Conservation (phyloP, 768 basidiomycete genomes). For the Boletus sp. region DNA sequence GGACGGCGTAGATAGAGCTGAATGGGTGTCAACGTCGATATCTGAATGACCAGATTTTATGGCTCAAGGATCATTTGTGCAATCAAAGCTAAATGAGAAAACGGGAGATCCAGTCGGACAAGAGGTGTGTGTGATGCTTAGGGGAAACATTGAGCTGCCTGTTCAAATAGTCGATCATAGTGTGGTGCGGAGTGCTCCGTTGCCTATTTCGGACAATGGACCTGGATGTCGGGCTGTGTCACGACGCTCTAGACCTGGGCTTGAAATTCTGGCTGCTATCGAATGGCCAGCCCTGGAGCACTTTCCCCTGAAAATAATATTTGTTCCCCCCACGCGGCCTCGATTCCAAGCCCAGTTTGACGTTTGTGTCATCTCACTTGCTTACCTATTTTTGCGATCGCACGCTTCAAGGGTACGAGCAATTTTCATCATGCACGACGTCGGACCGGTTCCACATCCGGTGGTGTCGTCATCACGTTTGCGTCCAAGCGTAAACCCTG, state of each 20-base stretch:
- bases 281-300: background rate
- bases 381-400: background rate
- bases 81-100: background rate
- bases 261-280: background rate
- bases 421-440: background rate
- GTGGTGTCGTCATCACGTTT: background rate
- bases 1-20: background rate
- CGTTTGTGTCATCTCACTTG: background rate
- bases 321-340: background rate
- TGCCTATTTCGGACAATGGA: conserved; percentile 25
- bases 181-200: conserved; percentile 14
- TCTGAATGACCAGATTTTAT: conserved; percentile 4
- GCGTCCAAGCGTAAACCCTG: background rate
- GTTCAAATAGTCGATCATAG: conserved; percentile 32
- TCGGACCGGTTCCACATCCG: background rate
- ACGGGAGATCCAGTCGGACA: background rate
- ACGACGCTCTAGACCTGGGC: conserved; percentile 20
- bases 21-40: background rate
- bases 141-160: conserved; percentile 10
- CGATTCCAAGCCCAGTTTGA: background rate
- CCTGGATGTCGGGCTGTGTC: conserved; percentile 17
- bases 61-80: background rate
- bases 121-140: conserved; percentile 7
- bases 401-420: background rate
- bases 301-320: conserved; percentile 1